Evolutionary conservation across 2,329 filamentous ascomycete species (phyloP), one percentile per base, ranked within the genome.

Genomic region (Calonectria ilicicola): DNA sequence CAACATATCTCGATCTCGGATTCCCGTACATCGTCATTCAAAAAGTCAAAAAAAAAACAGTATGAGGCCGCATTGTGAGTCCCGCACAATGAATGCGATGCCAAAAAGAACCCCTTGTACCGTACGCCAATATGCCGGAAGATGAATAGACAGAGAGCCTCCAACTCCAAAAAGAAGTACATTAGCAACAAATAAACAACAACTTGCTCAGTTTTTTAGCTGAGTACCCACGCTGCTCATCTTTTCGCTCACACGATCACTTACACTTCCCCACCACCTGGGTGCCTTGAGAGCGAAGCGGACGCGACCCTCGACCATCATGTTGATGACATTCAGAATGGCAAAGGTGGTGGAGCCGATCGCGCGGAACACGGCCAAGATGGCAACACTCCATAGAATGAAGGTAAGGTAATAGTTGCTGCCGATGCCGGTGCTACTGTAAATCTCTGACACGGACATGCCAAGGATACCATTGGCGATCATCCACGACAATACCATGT

Each of bases 401-500:
- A 98, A 97, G 42, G 92, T 93, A 51, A 99, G 90, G 83, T 99
- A 99, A 82, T 94, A 92, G 86, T 99, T 99, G 79, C 93, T 89
- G 8, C 92, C 92, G 64, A 98, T 92, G 47, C 91, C 87, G 60
- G 89, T 90, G 72, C 89, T 88, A 56, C 91, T 91, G 84, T 98
- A 99, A 3, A 94, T 92, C 85, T 99, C 97, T 6, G 91, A 94
- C 17, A 98, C 93, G 2, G 93, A 91, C 97, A 99, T 99, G 81
- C 95, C 96, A 44, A 99, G 91, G 72, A 98, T 91, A 4, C 94
- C 95, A 83, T 99, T 99, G 79, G 92, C 91, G 42, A 97, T 90
- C 90, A 99, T 95, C 97, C 97, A 99, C 58, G 93, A 90, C 51
- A 98, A 92, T 15, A 99, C 97, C 93, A 99, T 97, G 91, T 99